Evolutionary conservation across 129 eudicot species (phyloP), one percentile per base, ranked within the genome.

Genomic region (Scalesia atractyloides): DNA sequence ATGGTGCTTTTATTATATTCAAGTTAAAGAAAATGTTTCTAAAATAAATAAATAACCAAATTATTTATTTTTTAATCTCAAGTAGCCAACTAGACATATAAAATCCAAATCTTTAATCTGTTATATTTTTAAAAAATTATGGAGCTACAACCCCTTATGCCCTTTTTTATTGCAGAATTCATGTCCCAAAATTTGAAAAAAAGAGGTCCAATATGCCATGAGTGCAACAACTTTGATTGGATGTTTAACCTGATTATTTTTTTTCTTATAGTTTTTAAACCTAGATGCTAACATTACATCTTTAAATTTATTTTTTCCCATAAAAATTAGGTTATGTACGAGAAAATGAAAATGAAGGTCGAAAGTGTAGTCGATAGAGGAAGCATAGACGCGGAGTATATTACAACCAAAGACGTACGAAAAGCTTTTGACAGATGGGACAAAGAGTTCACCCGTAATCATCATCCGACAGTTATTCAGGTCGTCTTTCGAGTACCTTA

Each of bases 391-490:
- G 83, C 86, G 1, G 90, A 85, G 46, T 73, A 82, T 72, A 76
- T 81, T 3, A 34, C 46, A 14, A 64, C 64, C 34, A 79, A 78
- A 19, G 52, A 73, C 1, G 80, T 73, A 48, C 69, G 50, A 1
- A 59, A 64, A 61, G 83, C 58, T 50, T 81, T 83, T 7, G 52
- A 65, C 53, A 81, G 80, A 74, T 89, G 96, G 94, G 79, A 63
- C 22, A 9, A 75, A 4, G 74, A 51, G 14, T 92, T 92, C 51
- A 83, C 84, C 22, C 65, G 75, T 10, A 79, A 81, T 52, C 64
- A 84, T 54, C 97, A 92, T 70, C 96, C 96, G 11, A 9, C 97
- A 3, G 56, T 89, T 1, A 81, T 92, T 68, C 89, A 89, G 89
- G 97, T 91, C 48, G 19, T 1, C 19, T 20, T 56, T 18, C 11